Percentiles rank a stretch among this genome's conserved stretches.
These are phyloP conservation scores for Yamadazyma sp. DNA, from an alignment of 1,139 yeast species.

Conservation along the genomic window DNA sequence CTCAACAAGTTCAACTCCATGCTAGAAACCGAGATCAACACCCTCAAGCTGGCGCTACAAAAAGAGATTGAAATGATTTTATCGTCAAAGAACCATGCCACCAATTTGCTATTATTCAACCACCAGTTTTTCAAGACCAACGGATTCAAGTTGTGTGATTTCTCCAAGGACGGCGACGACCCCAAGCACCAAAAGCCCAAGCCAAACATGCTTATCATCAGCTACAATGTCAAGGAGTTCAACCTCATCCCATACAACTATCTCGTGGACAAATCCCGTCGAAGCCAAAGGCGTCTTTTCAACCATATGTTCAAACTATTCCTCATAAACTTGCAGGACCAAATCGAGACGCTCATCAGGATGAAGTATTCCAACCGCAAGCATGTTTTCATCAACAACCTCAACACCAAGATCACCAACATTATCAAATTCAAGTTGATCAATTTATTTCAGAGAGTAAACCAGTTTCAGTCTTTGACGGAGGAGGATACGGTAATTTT, in stretches of 20 bases:
- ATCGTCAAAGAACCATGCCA: conserved; percentile 21
- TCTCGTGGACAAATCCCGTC: conserved; percentile 25
- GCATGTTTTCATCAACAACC: conserved; percentile 27
- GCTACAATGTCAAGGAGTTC: conserved; percentile 32
- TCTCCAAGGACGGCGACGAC: conserved; percentile 10
- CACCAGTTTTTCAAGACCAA: conserved; percentile 28
- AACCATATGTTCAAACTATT: conserved; percentile 40
- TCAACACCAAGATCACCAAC: conserved; percentile 27
- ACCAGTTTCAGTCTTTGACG: conserved; percentile 11
- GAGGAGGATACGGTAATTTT: conserved; percentile 28
- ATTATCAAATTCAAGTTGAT: conserved; percentile 27
- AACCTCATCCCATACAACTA: conserved; percentile 38
- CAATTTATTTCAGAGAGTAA: conserved; percentile 21
- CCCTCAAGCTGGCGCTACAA: conserved; percentile 31
- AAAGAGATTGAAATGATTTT: conserved; percentile 31
- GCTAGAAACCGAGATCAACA: conserved; percentile 34
- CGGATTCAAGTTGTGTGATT: conserved; percentile 32
- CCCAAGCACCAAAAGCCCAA: conserved; percentile 8
- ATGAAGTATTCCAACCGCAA: conserved; percentile 35
- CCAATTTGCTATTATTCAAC: conserved; percentile 22
- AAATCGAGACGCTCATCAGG: conserved; percentile 36
- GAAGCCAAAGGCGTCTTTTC: conserved; percentile 26
- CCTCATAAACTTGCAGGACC: conserved; percentile 39
- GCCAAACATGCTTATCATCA: conserved; percentile 22
- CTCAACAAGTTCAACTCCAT: conserved; percentile 22